These are phyloP conservation scores for Kurtzmaniella fragi DNA, from an alignment of 805 yeast species.

Conservation along the genomic window DNA sequence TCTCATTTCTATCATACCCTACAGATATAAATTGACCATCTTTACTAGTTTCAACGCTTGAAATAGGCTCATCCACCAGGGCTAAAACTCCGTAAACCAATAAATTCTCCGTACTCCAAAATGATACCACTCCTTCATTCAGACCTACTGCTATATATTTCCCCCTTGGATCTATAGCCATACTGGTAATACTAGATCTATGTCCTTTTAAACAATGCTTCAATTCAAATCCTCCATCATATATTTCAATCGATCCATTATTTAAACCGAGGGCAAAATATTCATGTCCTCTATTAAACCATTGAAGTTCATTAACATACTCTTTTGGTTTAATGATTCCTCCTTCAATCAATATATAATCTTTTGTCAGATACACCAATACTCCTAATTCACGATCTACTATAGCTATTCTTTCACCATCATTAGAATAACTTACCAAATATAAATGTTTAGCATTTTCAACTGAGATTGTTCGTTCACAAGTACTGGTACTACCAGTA, in stretches of 20 bases:
- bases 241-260: slow-evolving; percentile 35
- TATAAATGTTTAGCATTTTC: slow-evolving; percentile 8
- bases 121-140: slow-evolving; percentile 50
- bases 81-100: slow-evolving; percentile 31
- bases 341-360: slow-evolving; percentile 17
- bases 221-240: slow-evolving; percentile 2
- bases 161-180: slow-evolving; percentile 51
- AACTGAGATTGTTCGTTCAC: slow-evolving; percentile 25
- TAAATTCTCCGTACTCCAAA: slow-evolving; percentile 44
- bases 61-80: slow-evolving; percentile 39
- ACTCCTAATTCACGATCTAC: slow-evolving; percentile 37
- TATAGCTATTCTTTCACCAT: slow-evolving; percentile 43
- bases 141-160: slow-evolving; percentile 48
- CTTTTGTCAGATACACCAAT: slow-evolving; percentile 25
- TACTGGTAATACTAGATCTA: slow-evolving; percentile 43
- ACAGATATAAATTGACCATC: slow-evolving; percentile 46
- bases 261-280: slow-evolving; percentile 37
- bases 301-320: slow-evolving; percentile 35
- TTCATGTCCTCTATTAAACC: slow-evolving; percentile 41
- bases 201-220: slow-evolving; percentile 36
- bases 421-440: slow-evolving; percentile 35
- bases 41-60: slow-evolving; percentile 32
- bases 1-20: slow-evolving; percentile 38
- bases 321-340: slow-evolving; percentile 18
- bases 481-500: slow-evolving; percentile 27